Evolutionary conservation across 495 filamentous ascomycete species (phyloP).

Genomic region (Podospora pseudoanserina): DNA sequence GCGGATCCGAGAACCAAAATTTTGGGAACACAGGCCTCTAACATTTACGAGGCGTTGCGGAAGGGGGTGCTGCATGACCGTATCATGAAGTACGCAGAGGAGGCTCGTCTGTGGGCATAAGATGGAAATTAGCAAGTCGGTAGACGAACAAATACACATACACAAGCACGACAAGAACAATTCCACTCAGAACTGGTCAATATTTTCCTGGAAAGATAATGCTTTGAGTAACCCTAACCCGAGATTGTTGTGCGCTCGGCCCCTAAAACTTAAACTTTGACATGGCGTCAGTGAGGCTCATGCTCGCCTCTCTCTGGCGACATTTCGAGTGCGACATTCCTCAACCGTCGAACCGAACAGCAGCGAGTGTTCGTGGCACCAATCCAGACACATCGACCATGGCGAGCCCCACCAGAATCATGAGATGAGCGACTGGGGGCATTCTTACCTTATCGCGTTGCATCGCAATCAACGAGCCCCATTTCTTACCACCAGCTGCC

Average conservation of each 20-base stretch:
- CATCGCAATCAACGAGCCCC: neutral
- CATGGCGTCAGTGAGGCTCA: neutral
- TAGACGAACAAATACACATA: neutral
- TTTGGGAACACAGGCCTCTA: constrained; percentile 25
- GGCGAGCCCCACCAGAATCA: neutral
- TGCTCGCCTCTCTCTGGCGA: neutral
- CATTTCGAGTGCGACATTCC: neutral
- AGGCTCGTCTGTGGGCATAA: constrained; percentile 13
- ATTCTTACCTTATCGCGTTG: neutral
- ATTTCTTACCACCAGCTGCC: neutral
- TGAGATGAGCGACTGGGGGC: neutral
- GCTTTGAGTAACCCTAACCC: neutral
- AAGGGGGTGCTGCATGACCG: constrained; percentile 20
- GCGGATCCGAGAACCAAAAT: constrained; percentile 10
- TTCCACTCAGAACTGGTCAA: neutral
- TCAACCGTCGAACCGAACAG: neutral
- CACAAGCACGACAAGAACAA: neutral
- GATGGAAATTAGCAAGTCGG: neutral
- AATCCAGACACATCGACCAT: neutral
- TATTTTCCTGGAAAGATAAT: neutral
- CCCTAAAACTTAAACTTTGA: neutral
- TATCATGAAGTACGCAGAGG: constrained; percentile 25
- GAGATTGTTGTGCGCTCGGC: no score
- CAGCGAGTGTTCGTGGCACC: neutral
- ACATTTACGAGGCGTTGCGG: constrained; percentile 31